Evolutionary conservation across 176 grass and related monocot genomes (phyloP), one percentile per base, ranked within the genome.

Genomic region (Saccharum spontaneum): DNA sequence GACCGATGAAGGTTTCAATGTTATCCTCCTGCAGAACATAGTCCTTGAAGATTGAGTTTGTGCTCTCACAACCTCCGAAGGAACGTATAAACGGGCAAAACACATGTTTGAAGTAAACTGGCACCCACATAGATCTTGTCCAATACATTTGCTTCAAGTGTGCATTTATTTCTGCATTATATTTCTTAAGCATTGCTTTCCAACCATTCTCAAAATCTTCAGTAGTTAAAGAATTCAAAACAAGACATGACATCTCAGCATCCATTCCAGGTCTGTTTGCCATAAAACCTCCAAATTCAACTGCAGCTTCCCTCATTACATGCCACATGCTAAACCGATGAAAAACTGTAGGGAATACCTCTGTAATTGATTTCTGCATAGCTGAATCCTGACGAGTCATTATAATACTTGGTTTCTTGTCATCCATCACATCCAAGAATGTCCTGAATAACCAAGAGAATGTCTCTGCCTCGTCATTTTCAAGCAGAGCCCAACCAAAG

Each of bases 261-360:
- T 49, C 70, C 73, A 82, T 67, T 3, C 28, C 46, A 23, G 39
- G 18, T 26, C 34, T 34, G 7, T 78, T 36, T 24, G 26, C 50
- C 31, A 76, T 68, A 39, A 64, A 82, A 14, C 39, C 39, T 17
- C 61, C 60, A 30, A 82, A 33, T 31, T 88, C 67, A 4, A 65
- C 78, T 20, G 22, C 59, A 43, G 45, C n/a, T 37, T 77, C 49
- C 28, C 52, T 81, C n/a, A 83, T 22, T 8, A 88, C 52, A 83
- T 88, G 79, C 86, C 86, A 88, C 20, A 77, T 77, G 67, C 63
- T 80, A 28, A 68, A 77, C 22, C 62, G 54, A 50, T 88, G 71
- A 13, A 43, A 34, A 49, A 72, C 30, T 36, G 67, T 50, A 9
- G 40, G 73, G n/a, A 84, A 88, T 7, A 88, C 59, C 20, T 43